phyloP scores from a whole-genome alignment of 805 yeast genomes.

The Lipomyces chichibuensis region DNA sequence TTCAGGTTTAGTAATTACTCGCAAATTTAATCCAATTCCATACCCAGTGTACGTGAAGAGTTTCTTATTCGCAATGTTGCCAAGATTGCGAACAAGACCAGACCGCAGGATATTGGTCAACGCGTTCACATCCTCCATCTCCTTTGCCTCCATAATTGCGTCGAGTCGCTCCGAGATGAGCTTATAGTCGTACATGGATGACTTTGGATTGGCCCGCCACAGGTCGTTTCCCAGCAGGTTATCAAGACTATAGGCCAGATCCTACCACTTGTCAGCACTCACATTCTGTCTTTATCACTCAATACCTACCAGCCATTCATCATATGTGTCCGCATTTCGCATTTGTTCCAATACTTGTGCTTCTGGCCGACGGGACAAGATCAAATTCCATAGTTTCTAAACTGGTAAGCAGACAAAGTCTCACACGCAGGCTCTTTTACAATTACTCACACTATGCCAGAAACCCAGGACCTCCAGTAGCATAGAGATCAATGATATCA shows the following conservation, averaged over 20 bases:
- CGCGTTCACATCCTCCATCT: conserved; percentile 57
- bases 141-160: conserved; percentile 63
- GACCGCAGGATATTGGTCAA: conserved; percentile 73
- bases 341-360: conserved; percentile 51
- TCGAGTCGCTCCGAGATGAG: conserved; percentile 75
- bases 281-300: conserved; percentile 5
- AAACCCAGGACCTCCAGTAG: conserved; percentile 14
- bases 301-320: conserved; percentile 64
- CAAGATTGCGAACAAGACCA: conserved; percentile 81
- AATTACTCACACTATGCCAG: conserved; percentile 16
- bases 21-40: neutral
- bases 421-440: neutral
- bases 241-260: conserved; percentile 51
- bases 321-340: conserved; percentile 59
- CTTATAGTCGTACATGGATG: conserved; percentile 79
- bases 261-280: conserved; percentile 23
- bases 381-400: conserved; percentile 32
- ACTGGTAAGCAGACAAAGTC: neutral
- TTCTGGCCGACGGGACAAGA: conserved; percentile 50
- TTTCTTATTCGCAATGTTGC: conserved; percentile 79
- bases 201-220: conserved; percentile 63
- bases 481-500: conserved; percentile 7
- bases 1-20: neutral
- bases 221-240: conserved; percentile 47
- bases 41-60: conserved; percentile 74